These are phyloP conservation scores for Cercospora sp. DNA, from an alignment of 2,329 filamentous ascomycete genomes.

Conservation along the genomic window DNA sequence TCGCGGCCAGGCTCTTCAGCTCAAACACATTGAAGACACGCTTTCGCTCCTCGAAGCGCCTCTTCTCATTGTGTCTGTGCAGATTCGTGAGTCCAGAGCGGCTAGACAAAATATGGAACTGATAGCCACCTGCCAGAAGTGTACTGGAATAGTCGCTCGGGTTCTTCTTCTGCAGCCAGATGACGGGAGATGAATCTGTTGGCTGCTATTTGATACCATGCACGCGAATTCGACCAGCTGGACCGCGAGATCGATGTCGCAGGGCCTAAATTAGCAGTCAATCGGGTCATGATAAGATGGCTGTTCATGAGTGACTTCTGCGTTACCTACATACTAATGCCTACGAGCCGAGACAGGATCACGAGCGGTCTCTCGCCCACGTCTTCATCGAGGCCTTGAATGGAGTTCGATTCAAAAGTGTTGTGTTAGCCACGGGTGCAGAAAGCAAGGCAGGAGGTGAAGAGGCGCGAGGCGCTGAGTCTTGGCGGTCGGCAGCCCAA, in stretches of 20 bases:
- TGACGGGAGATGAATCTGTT: neutral
- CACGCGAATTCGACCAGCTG: neutral
- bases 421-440: neutral
- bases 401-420: neutral
- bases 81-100: neutral
- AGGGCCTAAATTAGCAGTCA: neutral
- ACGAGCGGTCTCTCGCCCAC: neutral
- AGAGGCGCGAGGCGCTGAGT: neutral
- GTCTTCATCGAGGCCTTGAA: neutral
- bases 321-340: neutral
- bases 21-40: constrained; percentile 23
- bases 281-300: neutral
- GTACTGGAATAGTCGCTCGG: constrained; percentile 22
- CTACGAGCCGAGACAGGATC: neutral
- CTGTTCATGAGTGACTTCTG: neutral
- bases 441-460: neutral
- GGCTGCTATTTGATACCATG: neutral
- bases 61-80: constrained; percentile 23
- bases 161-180: neutral
- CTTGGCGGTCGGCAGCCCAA: neutral
- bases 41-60: constrained; percentile 19
- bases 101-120: constrained; percentile 3
- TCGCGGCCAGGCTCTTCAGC: constrained; percentile 36
- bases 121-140: constrained; percentile 31
- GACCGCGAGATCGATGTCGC: neutral